phyloP scores from a whole-genome alignment of 352 stramenopile genomes.

The Phytophthora idaei region DNA sequence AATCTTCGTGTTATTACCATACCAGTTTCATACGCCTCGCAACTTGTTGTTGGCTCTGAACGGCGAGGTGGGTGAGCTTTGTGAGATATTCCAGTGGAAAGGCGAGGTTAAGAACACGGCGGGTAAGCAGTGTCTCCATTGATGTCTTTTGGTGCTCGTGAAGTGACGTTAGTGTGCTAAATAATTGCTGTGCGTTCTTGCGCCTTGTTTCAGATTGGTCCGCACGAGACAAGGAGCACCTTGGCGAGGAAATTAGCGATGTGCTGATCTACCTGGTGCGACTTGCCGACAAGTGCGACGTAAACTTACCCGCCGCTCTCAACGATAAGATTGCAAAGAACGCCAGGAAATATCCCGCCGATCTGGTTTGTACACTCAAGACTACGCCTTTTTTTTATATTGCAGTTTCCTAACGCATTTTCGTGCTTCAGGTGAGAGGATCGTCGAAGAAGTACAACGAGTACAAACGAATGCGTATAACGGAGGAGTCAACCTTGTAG shows the following conservation, averaged over 20 bases:
- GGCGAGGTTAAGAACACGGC: conserved; percentile 78
- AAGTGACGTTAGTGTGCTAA: background rate
- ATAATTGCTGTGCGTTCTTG: background rate
- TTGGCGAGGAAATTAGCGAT: conserved; percentile 97
- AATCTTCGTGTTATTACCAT: conserved; percentile 38
- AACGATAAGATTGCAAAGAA: conserved; percentile 95
- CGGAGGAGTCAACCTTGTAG: conserved; percentile 53
- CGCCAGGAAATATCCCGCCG: conserved; percentile 80
- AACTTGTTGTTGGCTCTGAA: conserved; percentile 95
- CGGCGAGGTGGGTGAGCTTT: conserved; percentile 95
- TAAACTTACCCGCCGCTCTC: conserved; percentile 89
- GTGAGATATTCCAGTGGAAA: conserved; percentile 95
- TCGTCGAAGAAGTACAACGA: conserved; percentile 86
- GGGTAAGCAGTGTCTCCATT: conserved; percentile 31
- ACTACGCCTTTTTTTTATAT: background rate
- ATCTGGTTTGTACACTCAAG: conserved; percentile 31
- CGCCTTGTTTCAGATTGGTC: conserved; percentile 58
- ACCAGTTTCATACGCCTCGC: conserved; percentile 71
- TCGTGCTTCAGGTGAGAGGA: conserved; percentile 50
- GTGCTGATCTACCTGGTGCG: conserved; percentile 97
- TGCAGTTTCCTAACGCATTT: background rate
- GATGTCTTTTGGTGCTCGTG: background rate
- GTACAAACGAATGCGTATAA: conserved; percentile 69
- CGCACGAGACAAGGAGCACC: conserved; percentile 84
- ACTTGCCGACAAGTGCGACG: conserved; percentile 91